These are phyloP conservation scores for Aspergillus arachidicola DNA, from an alignment of 2,329 filamentous ascomycete species.

Conservation along the genomic window DNA sequence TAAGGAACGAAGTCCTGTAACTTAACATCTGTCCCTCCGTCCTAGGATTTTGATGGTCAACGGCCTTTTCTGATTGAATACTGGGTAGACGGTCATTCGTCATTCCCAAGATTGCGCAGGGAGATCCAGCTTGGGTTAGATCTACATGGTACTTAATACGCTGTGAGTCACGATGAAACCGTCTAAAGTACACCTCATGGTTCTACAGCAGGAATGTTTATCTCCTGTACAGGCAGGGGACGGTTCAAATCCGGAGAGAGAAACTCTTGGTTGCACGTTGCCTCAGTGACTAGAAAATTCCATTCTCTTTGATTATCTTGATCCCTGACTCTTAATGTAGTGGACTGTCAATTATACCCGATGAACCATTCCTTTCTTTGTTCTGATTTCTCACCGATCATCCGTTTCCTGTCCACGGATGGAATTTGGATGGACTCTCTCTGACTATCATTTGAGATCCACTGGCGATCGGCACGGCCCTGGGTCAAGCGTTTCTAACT, in stretches of 20 bases:
- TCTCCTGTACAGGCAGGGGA: neutral
- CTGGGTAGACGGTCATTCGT: neutral
- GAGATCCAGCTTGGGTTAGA: neutral
- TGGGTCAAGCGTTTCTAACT: neutral
- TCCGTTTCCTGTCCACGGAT: neutral
- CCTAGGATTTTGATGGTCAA: neutral
- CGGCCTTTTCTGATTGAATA: neutral
- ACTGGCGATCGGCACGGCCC: neutral
- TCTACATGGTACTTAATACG: neutral
- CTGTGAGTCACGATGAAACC: neutral
- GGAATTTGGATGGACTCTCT: neutral
- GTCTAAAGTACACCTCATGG: neutral
- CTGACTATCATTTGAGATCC: neutral
- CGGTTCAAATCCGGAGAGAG: neutral
- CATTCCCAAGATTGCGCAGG: neutral
- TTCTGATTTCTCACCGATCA: neutral
- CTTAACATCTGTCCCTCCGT: neutral
- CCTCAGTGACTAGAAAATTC: neutral
- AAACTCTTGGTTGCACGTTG: neutral
- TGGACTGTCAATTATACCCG: neutral
- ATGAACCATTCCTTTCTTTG: neutral
- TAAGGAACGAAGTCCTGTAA: neutral
- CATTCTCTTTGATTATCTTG: neutral
- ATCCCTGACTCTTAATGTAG: neutral
- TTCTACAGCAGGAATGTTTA: neutral